Evolutionary conservation across 2,329 filamentous ascomycete genomes (phyloP).

Genomic region (Paraphaeosphaeria minitans): DNA sequence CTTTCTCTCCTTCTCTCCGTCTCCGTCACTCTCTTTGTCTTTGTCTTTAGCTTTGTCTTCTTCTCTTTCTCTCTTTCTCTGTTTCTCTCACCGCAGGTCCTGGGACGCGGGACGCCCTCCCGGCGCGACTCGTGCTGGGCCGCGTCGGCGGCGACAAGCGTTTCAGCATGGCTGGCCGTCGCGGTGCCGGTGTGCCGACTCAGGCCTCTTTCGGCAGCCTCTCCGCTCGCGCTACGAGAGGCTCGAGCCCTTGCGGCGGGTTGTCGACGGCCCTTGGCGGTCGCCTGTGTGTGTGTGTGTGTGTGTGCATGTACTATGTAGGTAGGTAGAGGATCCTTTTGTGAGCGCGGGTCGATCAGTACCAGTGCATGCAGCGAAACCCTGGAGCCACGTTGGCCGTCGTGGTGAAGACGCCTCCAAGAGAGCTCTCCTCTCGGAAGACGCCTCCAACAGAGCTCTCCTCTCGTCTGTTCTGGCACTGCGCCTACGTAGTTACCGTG

Average conservation of each 20-base stretch:
- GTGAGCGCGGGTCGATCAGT: constrained; percentile 47
- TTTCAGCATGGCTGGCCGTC: constrained; percentile 43
- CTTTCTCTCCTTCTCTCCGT: too few relatives aligned
- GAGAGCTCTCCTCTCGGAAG: too few relatives aligned
- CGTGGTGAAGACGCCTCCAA: neutral
- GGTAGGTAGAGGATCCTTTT: constrained; percentile 43
- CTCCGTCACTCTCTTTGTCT: too few relatives aligned
- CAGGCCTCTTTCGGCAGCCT: constrained; percentile 37
- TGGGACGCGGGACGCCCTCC: constrained; percentile 9
- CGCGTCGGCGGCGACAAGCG: constrained; percentile 10
- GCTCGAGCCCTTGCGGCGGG: constrained; percentile 38
- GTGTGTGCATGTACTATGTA: too few relatives aligned
- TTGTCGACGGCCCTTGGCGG: constrained; percentile 41
- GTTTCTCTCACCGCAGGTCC: too few relatives aligned
- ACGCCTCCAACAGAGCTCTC: too few relatives aligned
- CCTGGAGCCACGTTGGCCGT: constrained; percentile 47
- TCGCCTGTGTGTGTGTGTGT: constrained; percentile 19
- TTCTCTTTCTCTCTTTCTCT: too few relatives aligned
- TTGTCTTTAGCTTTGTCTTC: too few relatives aligned
- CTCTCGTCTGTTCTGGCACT: constrained; percentile 29
- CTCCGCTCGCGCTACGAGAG: constrained; percentile 38
- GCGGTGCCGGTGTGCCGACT: constrained; percentile 37
- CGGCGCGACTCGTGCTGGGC: constrained; percentile 23
- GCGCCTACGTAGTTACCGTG: too few relatives aligned
- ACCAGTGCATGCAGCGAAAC: constrained; percentile 48